Evolutionary conservation across 768 basidiomycete species (phyloP), one percentile per base, ranked within the genome.

Genomic region (Lentinula sp.): DNA sequence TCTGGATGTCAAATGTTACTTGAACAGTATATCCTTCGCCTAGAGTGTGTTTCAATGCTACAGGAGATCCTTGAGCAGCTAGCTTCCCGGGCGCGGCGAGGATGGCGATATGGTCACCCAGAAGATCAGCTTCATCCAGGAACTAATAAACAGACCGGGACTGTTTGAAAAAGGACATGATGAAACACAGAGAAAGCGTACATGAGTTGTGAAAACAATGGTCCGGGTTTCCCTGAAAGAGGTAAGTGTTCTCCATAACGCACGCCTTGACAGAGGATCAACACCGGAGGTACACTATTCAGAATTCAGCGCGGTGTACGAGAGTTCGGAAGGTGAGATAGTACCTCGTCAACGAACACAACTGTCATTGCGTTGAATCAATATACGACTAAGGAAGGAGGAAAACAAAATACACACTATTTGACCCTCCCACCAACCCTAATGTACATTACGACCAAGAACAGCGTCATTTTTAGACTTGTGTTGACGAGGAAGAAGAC

Each of bases 161-260:
- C 37, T 8, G 39, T 16, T 46, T 18, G 5, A 35, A 31, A 9
- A 46, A 21, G 10, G 5, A 21, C 11, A 45, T 34, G n/a, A 63
- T 8, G 15, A 23, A 61, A 32, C 10, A 32, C 10, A 32, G 28
- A 16, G 32, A 31, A 5, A 11, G 67, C 84, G 57, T 69, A 87
- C 87, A 73, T 92, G 91, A 0, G 90, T 93, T 0, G 91, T 92
- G 69, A 91, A 86, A 2, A 92, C 75, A 40, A 92, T 84, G 0
- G 86, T 84, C 52, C 87, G 76, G 46, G 86, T 84, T 37, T 85
- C 75, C 13, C 86, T 81, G 60, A 88, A 83, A 2, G 84, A 79
- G 3, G 82, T 89, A 59, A 93, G 72, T 0, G 85, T 87, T 59
- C 85, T 81, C 91, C 91, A 93, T 6, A 93, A 72, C 1, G 91